Percentiles rank a stretch among this genome's conserved stretches.
These are phyloP conservation scores for Eurotiales sp. DNA, from an alignment of 2,329 filamentous ascomycete genomes.

Conservation along the genomic window DNA sequence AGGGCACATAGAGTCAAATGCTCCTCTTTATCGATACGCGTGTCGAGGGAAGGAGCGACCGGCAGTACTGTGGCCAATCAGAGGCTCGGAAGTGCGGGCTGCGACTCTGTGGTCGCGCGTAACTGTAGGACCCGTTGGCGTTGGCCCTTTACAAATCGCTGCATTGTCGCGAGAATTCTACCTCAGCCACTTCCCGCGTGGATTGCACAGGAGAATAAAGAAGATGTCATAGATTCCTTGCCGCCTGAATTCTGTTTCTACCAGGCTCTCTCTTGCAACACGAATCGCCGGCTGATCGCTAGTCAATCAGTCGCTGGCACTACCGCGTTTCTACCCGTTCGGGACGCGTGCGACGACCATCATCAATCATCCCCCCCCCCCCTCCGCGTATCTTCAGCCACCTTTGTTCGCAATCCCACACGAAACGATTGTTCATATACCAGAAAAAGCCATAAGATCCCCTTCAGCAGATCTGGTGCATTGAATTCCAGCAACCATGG, in stretches of 20 bases:
- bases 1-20: slow-evolving; percentile 1
- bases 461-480: not conserved
- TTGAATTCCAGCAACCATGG: not conserved
- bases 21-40: slow-evolving; percentile 9
- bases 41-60: slow-evolving; percentile 6
- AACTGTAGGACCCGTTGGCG: not conserved
- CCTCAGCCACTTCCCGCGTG: not conserved
- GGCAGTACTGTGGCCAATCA: slow-evolving; percentile 1
- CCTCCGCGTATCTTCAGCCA: not conserved
- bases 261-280: not conserved
- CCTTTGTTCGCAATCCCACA: not conserved
- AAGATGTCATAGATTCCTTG: not conserved
- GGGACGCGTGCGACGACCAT: slow-evolving; percentile 10
- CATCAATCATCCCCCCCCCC: slow-evolving; percentile 8
- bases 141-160: not conserved
- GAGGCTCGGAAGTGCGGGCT: not conserved
- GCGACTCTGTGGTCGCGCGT: slow-evolving; percentile 4
- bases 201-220: not conserved
- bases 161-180: not conserved
- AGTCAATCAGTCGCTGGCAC: not conserved
- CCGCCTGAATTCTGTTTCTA: not conserved
- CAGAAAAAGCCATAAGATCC: not conserved
- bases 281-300: not conserved
- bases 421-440: not conserved
- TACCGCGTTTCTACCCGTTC: slow-evolving; percentile 12